These are phyloP conservation scores for Nissolia schottii DNA, from an alignment of 306 rosid species.

Conservation along the genomic window DNA sequence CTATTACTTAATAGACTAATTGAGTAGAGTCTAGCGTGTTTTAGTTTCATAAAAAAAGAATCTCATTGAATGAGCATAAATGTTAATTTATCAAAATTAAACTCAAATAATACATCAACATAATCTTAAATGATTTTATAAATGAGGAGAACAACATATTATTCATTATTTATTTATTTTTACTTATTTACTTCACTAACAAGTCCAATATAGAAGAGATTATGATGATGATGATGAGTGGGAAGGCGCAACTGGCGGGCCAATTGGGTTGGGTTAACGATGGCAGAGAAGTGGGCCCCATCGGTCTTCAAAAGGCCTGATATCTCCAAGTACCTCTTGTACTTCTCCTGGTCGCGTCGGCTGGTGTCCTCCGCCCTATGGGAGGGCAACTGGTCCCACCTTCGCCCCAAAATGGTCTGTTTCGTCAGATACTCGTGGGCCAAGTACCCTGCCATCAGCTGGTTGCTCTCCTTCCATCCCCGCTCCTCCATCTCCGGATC, in stretches of 20 bases:
- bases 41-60: no score
- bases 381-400: constrained; percentile 25
- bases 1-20: no score
- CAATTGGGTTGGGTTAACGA: constrained; percentile 69
- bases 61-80: no score
- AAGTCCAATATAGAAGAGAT: no score
- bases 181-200: no score
- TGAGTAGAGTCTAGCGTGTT: no score
- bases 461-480: neutral
- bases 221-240: neutral
- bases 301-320: constrained; percentile 37
- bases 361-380: neutral
- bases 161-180: no score
- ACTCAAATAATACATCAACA: no score
- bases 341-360: constrained; percentile 9
- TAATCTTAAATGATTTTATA: no score
- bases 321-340: constrained; percentile 47
- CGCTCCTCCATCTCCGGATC: neutral
- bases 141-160: no score
- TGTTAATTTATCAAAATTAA: no score
- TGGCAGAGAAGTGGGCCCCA: constrained; percentile 48
- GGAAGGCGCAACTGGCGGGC: constrained; percentile 39
- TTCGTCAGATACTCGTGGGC: constrained; percentile 68
- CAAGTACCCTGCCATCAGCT: constrained; percentile 54
- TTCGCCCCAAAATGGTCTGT: constrained; percentile 56